Evolutionary conservation across 2,329 filamentous ascomycete species (phyloP).

Genomic region (Neurospora sp.): DNA sequence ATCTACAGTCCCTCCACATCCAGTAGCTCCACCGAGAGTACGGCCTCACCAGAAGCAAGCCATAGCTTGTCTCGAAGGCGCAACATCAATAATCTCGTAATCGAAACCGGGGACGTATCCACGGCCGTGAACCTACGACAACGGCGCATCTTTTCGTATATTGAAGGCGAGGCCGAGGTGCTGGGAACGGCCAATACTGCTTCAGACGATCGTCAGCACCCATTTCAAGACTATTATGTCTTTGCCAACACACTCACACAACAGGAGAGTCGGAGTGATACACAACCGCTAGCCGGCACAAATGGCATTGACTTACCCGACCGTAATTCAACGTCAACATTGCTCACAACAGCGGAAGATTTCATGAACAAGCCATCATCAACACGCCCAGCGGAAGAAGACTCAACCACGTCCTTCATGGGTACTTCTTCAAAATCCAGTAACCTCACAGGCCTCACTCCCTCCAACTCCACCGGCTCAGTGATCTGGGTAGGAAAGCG

Average conservation of each 20-base stretch:
- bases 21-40: neutral
- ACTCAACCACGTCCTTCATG: neutral
- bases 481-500: neutral
- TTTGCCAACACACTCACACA: neutral
- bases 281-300: neutral
- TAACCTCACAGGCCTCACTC: neutral
- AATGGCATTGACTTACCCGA: neutral
- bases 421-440: neutral
- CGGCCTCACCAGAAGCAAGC: neutral
- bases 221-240: neutral
- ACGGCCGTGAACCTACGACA: neutral
- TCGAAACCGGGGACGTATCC: neutral
- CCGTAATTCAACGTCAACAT: neutral
- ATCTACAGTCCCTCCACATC: neutral
- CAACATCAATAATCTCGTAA: neutral
- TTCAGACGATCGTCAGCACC: neutral
- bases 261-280: neutral
- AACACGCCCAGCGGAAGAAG: neutral
- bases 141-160: neutral
- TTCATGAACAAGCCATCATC: neutral
- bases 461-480: constrained; percentile 1
- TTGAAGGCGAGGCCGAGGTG: neutral
- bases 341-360: neutral
- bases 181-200: neutral
- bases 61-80: neutral